Evolutionary conservation across 208 protist species (phyloP).

Genomic region (Leishmania amazonensis): DNA sequence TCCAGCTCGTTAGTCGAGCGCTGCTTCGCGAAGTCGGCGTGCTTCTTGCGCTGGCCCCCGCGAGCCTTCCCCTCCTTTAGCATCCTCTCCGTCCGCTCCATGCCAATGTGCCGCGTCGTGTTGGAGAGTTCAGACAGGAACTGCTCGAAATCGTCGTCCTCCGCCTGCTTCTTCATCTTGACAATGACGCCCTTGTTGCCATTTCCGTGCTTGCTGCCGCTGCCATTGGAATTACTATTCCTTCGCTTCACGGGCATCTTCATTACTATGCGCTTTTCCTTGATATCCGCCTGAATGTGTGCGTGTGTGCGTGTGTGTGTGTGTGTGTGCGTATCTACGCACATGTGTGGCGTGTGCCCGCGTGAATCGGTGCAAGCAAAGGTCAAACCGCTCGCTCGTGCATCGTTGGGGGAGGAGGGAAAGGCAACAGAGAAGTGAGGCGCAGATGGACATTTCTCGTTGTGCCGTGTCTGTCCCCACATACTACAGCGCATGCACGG

Average conservation of each 20-base stretch:
- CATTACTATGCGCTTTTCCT: not conserved
- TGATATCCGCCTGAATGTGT: not conserved
- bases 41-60: slow-evolving; percentile 42
- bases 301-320: not conserved
- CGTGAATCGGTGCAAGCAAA: not conserved
- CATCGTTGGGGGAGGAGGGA: not conserved
- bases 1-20: slow-evolving; percentile 46
- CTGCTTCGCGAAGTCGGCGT: slow-evolving; percentile 48
- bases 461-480: not conserved
- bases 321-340: not conserved
- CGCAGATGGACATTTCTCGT: not conserved
- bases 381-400: not conserved
- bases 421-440: not conserved
- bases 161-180: slow-evolving; percentile 56
- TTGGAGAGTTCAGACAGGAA: slow-evolving; percentile 66
- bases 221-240: not conserved
- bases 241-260: slow-evolving; percentile 1
- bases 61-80: slow-evolving; percentile 44
- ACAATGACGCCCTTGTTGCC: slow-evolving; percentile 16
- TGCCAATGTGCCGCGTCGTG: slow-evolving; percentile 56
- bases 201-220: slow-evolving; percentile 23
- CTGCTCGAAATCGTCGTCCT: slow-evolving; percentile 76
- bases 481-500: too few relatives aligned
- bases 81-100: slow-evolving; percentile 34
- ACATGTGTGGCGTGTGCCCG: not conserved